These are phyloP conservation scores for Pseudogymnoascus sp. DNA, from an alignment of 2,329 filamentous ascomycete genomes.

Conservation along the genomic window DNA sequence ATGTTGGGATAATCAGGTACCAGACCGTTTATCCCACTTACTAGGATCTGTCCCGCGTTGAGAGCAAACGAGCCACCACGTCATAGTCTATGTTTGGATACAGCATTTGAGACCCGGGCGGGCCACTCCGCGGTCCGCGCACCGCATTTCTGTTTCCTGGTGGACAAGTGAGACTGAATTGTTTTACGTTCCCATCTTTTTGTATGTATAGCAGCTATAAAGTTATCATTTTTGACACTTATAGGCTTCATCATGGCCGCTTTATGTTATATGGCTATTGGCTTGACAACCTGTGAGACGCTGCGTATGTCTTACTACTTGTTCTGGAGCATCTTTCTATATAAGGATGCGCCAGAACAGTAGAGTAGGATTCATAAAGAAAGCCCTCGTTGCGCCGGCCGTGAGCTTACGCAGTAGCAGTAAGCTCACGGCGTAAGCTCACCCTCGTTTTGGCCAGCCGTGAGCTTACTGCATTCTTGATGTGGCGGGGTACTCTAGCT, in stretches of 20 bases:
- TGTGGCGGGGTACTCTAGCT: neutral
- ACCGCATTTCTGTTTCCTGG: neutral
- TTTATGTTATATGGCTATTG: neutral
- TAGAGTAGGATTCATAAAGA: neutral
- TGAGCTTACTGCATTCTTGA: neutral
- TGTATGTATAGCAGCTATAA: neutral
- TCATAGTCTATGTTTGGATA: conserved; percentile 3
- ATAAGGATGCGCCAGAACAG: neutral
- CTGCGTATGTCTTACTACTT: neutral
- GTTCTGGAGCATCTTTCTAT: too few species aligned
- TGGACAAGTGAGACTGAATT: neutral
- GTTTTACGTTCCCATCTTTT: neutral
- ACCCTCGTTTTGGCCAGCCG: neutral
- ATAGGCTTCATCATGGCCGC: neutral
- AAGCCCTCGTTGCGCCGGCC: neutral
- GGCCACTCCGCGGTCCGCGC: conserved; percentile 1
- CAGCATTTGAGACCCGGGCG: neutral
- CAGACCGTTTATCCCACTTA: neutral
- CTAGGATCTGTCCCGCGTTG: conserved; percentile 1
- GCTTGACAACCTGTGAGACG: neutral
- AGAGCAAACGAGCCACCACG: neutral
- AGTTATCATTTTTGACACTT: neutral
- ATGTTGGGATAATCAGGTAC: conserved; percentile 6
- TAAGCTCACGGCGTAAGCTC: too few species aligned
- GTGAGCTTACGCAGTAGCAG: neutral